Evolutionary conservation across 2,329 filamentous ascomycete species (phyloP), one percentile per base, ranked within the genome.

Genomic region (Ophiostoma sp.): DNA sequence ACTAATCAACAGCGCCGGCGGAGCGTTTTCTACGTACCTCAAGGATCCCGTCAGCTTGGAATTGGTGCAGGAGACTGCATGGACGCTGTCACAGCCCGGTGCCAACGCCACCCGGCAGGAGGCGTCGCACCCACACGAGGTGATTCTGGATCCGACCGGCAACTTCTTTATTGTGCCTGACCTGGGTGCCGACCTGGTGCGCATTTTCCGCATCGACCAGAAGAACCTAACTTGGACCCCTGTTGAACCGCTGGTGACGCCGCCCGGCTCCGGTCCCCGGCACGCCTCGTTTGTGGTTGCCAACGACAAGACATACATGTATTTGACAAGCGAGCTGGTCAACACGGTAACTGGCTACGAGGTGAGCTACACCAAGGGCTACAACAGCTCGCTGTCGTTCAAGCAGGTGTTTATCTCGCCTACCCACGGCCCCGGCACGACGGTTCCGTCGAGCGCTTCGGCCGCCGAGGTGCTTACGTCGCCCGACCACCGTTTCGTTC

Each of bases 101-200:
- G 75, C 80, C 44, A 76, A 79, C 69, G 76, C 79, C 1, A 76
- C 78, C 5, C 84, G 85, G 68, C 87, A 90, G 77, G 81, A 85
- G 60, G 80, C 82, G 7, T 80, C 88, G 2, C 87, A 89, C 76
- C 88, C 88, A 23, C 89, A 91, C 77, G 80, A 89, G 76, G 83
- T 85, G n/a, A 77, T 90, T 68, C 76, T 89, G 44, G 89, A 92
- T 76, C 89, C 89, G 7, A 89, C 86, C 1, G 85, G 84, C 6
- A 75, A 81, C n/a, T 92, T 85, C 77, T 75, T 91, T 36, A 75
- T 91, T 10, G 83, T 87, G 10, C 88, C 89, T 1, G 90, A 92
- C 74, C 82, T 93, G 5, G 87, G 89, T 57, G 82, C 85, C 70
- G 90, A 92, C 74, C 75, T 86, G 7, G 77, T 91, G 67, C 87